Conservation (phyloP, 257 asterid genomes). For the Asclepias syriaca region DNA sequence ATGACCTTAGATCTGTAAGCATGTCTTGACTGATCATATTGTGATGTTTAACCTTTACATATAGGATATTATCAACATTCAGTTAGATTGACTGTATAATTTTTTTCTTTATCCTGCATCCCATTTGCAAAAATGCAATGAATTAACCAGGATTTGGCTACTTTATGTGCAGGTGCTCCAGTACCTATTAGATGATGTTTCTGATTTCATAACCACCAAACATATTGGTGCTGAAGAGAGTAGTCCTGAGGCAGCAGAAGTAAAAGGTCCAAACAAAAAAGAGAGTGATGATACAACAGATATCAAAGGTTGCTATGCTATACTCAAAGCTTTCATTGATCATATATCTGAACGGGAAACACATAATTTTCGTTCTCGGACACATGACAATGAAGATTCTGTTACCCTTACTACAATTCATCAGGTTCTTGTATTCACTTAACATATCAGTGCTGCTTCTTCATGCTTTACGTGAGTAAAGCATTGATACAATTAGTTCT, state of each 20-base stretch:
- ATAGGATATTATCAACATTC: slow-evolving; percentile 2
- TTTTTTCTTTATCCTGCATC: not conserved
- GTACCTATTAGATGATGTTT: slow-evolving; percentile 82
- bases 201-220: slow-evolving; percentile 61
- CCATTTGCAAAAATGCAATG: not conserved
- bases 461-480: slow-evolving; percentile 7
- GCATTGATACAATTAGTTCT: not conserved
- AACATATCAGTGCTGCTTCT: slow-evolving; percentile 7
- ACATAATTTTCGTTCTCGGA: slow-evolving; percentile 77
- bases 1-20: slow-evolving; percentile 88
- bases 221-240: slow-evolving; percentile 34
- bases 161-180: slow-evolving; percentile 43
- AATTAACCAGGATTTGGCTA: not conserved
- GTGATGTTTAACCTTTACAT: slow-evolving; percentile 4
- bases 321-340: slow-evolving; percentile 74
- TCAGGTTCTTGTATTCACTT: slow-evolving; percentile 56
- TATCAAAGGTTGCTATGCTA: slow-evolving; percentile 52
- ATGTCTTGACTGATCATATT: slow-evolving; percentile 8
- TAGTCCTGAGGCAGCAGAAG: slow-evolving; percentile 30
- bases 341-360: slow-evolving; percentile 74
- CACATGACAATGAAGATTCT: slow-evolving; percentile 71
- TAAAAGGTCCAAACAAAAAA: slow-evolving; percentile 49
- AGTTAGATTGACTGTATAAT: not conserved
- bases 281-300: slow-evolving; percentile 27
- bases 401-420: slow-evolving; percentile 95